Evolutionary conservation across 306 rosid species (phyloP).

Genomic region (Cyclanthera cordifolia): DNA sequence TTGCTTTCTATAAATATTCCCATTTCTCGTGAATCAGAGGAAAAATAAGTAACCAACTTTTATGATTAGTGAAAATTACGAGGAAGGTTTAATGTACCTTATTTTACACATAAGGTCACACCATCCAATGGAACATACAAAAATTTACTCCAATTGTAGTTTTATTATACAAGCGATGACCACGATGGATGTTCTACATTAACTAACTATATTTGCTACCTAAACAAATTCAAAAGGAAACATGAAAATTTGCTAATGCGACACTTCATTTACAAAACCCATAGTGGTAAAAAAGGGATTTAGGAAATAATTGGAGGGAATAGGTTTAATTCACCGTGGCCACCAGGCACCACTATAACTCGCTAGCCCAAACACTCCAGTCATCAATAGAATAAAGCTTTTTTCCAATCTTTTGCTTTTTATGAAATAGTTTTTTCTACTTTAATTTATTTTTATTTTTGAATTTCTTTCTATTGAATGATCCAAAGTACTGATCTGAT

Average conservation of each 20-base stretch:
- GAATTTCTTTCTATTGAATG: not conserved
- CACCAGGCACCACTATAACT: no score
- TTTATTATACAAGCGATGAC: not conserved
- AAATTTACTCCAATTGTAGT: not conserved
- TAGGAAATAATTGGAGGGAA: no score
- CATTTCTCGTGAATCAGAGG: no score
- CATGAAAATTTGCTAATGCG: not conserved
- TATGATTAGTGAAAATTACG: no score
- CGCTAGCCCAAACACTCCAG: no score
- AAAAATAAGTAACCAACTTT: no score
- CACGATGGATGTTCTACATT: not conserved
- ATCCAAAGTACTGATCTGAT: not conserved
- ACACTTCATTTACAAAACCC: not conserved
- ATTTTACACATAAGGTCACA: not conserved
- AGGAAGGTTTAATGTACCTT: not conserved
- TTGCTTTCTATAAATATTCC: no score
- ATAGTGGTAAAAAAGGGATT: no score
- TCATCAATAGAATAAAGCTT: no score
- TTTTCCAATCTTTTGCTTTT: not conserved
- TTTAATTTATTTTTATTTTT: no score
- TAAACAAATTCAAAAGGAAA: not conserved
- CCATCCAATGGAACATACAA: not conserved
- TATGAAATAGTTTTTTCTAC: not conserved
- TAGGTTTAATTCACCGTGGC: no score
- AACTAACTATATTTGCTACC: not conserved